Base-by-base conservation (phyloP, 768 basidiomycete genomes). In the Suillus weaverae region DNA sequence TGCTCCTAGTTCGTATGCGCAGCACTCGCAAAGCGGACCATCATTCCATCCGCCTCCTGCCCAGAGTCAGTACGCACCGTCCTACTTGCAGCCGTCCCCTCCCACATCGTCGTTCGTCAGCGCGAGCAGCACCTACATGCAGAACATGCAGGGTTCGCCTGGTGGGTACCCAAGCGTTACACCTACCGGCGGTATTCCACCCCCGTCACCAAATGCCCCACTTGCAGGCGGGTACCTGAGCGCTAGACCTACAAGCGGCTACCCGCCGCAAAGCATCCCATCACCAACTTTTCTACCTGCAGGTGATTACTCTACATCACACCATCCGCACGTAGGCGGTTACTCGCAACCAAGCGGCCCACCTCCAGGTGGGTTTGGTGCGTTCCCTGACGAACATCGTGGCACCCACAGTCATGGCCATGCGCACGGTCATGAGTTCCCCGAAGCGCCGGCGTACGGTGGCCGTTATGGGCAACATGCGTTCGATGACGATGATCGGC, bases 361-460 rank as follows among this genome's bases (percentile, higher is more conserved):
- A 32, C 69, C 68, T 57, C 55, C 70, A 10, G 74, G 67, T 54
- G 70, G 59, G 10, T 68, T 70, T 57, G 50, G 62, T 4, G 62
- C 43, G 11, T 69, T 67, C 38, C 63, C 68, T 18, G 20, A 41
- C 3, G 57, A 59, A 10, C 26, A 43, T 57, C 53, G 32, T n/a
- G 33, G 36, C 5, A 70, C 70, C 20, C 72, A 68, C 36, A 62
- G 68, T 66, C 76, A 69, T 44, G 71, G 72, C 51, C 32, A 54
- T 8, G 75, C 75, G 0, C 79, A 76, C 54, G 70, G 69, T 13
- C 79, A 76, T 48, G 70, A 68, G 18, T 83, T 82, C 72, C 82
- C 82, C 35, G 76, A 74, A 48, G 73, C 75, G 6, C 74, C 73
- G 48, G 70, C 70, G 20, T 77, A 76, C 65, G 74, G 74, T 46